These are phyloP conservation scores for Petunia secreta DNA, from an alignment of 257 asterid genomes.

Conservation along the genomic window DNA sequence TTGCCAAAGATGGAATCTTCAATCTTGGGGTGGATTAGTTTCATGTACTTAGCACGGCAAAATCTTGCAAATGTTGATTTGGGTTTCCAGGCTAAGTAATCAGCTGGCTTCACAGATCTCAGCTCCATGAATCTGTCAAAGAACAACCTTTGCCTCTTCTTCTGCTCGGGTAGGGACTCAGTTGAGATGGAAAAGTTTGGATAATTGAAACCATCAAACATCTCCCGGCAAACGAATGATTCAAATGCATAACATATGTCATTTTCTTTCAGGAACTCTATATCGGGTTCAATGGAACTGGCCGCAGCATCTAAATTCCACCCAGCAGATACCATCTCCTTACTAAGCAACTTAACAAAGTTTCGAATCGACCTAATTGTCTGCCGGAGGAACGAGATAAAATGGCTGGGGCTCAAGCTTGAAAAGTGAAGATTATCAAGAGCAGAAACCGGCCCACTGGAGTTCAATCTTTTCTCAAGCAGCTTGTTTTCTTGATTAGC, in stretches of 20 bases:
- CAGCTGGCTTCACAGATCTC: conserved; percentile 53
- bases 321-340: conserved; percentile 65
- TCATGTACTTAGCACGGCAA: conserved; percentile 57
- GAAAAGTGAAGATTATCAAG: conserved; percentile 44
- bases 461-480: conserved; percentile 60
- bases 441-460: conserved; percentile 48
- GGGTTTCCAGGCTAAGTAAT: conserved; percentile 75
- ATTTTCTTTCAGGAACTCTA: conserved; percentile 50
- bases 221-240: conserved; percentile 66
- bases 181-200: conserved; percentile 49
- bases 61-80: conserved; percentile 63
- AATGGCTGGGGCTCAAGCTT: conserved; percentile 56
- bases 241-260: conserved; percentile 70
- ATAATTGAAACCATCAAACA: conserved; percentile 69
- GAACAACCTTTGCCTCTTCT: conserved; percentile 34
- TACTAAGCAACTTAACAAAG: conserved; percentile 58
- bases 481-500: conserved; percentile 54
- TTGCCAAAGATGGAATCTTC: conserved; percentile 68
- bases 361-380: conserved; percentile 58
- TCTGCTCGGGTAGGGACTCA: conserved; percentile 29
- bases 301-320: conserved; percentile 86
- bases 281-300: conserved; percentile 55
- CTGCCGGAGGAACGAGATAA: conserved; percentile 44
- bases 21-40: conserved; percentile 65
- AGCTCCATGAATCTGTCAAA: conserved; percentile 60